phyloP scores from a whole-genome alignment of 2,329 filamentous ascomycete species.

The Teratosphaeria nubilosa region DNA sequence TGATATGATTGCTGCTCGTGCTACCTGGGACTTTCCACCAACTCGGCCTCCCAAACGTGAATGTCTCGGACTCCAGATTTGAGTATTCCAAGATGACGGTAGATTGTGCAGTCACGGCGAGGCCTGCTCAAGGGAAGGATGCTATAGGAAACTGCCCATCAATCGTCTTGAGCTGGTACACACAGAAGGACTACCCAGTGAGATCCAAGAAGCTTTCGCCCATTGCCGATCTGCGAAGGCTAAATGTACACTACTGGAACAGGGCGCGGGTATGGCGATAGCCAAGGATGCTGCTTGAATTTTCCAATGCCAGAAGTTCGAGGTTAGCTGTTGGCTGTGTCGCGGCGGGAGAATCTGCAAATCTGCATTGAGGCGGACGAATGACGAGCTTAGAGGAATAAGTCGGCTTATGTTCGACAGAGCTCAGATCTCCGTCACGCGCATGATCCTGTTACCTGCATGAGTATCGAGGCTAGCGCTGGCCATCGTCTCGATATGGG shows the following conservation, averaged over 20 bases:
- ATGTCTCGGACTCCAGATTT: neutral
- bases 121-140: neutral
- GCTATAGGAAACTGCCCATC: neutral
- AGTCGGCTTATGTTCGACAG: conserved; percentile 1
- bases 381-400: neutral
- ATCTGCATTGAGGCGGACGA: neutral
- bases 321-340: neutral
- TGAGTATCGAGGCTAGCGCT: conserved; percentile 3
- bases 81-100: neutral
- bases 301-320: neutral
- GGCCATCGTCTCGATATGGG: neutral
- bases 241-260: neutral
- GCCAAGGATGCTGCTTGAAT: neutral
- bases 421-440: conserved; percentile 6
- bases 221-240: conserved; percentile 6
- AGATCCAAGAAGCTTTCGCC: conserved; percentile 1
- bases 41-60: neutral
- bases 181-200: neutral
- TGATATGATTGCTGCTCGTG: neutral
- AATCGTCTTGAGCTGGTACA: neutral
- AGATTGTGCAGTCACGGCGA: neutral
- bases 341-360: conserved; percentile 1
- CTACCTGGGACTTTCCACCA: neutral
- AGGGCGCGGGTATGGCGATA: neutral
- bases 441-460: conserved; percentile 10